A percentile compares a stretch with the other conserved stretches of the same genome.
Conservation (phyloP, 2,329 filamentous ascomycete genomes). For the Diaporthe ampelina region DNA sequence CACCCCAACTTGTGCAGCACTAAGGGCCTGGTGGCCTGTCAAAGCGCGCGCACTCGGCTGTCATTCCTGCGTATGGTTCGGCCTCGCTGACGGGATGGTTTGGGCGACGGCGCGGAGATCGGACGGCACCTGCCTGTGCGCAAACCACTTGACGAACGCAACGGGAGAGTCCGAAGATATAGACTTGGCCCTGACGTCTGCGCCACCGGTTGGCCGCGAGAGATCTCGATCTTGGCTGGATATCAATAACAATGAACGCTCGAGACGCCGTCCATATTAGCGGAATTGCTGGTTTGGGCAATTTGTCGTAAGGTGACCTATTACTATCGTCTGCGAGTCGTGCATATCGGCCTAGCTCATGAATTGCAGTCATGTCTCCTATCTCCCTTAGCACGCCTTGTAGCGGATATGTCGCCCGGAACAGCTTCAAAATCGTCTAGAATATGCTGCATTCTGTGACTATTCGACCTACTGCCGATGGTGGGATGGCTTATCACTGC, state of each 20-base stretch:
- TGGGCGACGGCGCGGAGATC: conserved; percentile 18
- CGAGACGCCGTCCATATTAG: neutral
- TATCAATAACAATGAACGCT: neutral
- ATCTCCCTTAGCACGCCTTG: no score
- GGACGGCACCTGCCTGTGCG: conserved; percentile 10
- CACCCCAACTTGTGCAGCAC: conserved; percentile 11
- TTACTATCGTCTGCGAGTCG: neutral
- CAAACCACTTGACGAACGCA: neutral
- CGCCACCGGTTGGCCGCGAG: neutral
- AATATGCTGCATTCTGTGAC: neutral
- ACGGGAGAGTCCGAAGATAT: conserved; percentile 2
- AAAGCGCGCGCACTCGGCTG: conserved; percentile 3
- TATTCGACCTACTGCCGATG: neutral
- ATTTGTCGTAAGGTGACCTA: neutral
- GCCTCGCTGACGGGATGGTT: neutral
- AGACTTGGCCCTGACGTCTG: neutral
- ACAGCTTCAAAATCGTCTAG: neutral
- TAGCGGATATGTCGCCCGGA: neutral
- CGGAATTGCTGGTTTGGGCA: neutral
- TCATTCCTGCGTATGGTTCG: neutral
- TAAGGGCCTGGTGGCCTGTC: neutral
- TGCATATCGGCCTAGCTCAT: neutral
- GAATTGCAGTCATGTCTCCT: neutral
- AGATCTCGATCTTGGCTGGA: neutral
- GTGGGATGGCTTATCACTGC: neutral